Percentiles rank a stretch among this genome's conserved stretches.
Evolutionary conservation across 1,139 yeast genomes (phyloP).

Genomic region (Pichia sp.): DNA sequence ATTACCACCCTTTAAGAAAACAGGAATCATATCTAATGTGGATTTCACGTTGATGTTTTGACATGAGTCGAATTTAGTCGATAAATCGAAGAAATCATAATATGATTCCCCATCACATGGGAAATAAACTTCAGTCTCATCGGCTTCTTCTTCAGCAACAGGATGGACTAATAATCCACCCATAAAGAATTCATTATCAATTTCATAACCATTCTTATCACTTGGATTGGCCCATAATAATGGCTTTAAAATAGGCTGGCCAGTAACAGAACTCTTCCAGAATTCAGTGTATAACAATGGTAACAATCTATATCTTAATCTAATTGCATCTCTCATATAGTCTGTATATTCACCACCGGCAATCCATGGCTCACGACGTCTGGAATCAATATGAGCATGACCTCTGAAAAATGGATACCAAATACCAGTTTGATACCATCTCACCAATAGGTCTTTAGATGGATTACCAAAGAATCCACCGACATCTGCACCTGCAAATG

Average conservation of each 20-base stretch:
- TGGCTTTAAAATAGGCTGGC: conserved; percentile 77
- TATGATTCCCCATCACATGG: conserved; percentile 62
- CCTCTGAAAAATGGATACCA: conserved; percentile 97
- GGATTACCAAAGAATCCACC: conserved; percentile 98
- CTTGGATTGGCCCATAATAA: conserved; percentile 64
- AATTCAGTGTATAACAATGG: conserved; percentile 86
- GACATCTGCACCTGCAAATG: conserved; percentile 94
- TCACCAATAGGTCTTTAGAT: conserved; percentile 66
- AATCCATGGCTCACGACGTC: conserved; percentile 92
- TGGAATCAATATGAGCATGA: conserved; percentile 93
- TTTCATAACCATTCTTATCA: conserved; percentile 46
- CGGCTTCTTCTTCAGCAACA: conserved; percentile 57
- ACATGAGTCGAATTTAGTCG: conserved; percentile 23
- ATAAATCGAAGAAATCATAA: conserved; percentile 53
- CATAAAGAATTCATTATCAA: conserved; percentile 84
- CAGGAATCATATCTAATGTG: conserved; percentile 64
- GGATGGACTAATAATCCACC: conserved; percentile 89
- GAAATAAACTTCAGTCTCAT: conserved; percentile 47
- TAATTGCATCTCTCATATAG: conserved; percentile 66
- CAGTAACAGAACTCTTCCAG: conserved; percentile 55
- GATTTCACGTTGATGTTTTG: conserved; percentile 47
- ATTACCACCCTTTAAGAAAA: conserved; percentile 75
- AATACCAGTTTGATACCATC: conserved; percentile 97
- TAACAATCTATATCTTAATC: conserved; percentile 68
- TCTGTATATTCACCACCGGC: conserved; percentile 74